These are phyloP conservation scores for Lasiodiplodia sp. DNA, from an alignment of 2,329 filamentous ascomycete genomes.

Conservation along the genomic window DNA sequence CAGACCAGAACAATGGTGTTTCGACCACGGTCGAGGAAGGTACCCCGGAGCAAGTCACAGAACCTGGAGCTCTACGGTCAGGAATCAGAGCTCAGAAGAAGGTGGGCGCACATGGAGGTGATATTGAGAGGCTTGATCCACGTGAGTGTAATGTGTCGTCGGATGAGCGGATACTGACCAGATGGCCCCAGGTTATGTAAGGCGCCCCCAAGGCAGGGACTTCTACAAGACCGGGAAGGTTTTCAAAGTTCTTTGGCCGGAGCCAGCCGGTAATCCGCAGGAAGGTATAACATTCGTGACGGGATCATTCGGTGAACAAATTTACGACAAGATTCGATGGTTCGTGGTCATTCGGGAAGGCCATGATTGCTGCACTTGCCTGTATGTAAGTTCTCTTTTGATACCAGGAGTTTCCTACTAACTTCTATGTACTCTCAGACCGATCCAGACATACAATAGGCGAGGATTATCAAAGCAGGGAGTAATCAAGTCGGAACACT, in stretches of 20 bases:
- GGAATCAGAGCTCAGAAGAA: conserved; percentile 21
- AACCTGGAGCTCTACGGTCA: neutral
- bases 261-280: conserved; percentile 13
- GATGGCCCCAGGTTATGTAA: neutral
- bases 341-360: conserved; percentile 30
- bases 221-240: conserved; percentile 26
- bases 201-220: neutral
- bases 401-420: neutral
- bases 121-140: conserved; percentile 19
- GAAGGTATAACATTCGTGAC: conserved; percentile 15
- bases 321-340: conserved; percentile 31
- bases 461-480: conserved; percentile 16
- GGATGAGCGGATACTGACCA: too few species aligned
- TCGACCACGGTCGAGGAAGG: neutral
- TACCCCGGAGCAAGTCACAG: conserved; percentile 12
- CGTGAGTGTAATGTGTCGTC: neutral
- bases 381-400: conserved; percentile 8
- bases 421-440: neutral
- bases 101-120: conserved; percentile 2
- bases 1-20: neutral
- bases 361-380: conserved; percentile 25
- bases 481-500: conserved; percentile 21
- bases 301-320: conserved; percentile 1
- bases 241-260: conserved; percentile 27
- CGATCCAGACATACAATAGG: conserved; percentile 28